Evolutionary conservation across 225 moss, liverwort and hornwort species (phyloP).

Genomic region (Physcomitrium patens): DNA sequence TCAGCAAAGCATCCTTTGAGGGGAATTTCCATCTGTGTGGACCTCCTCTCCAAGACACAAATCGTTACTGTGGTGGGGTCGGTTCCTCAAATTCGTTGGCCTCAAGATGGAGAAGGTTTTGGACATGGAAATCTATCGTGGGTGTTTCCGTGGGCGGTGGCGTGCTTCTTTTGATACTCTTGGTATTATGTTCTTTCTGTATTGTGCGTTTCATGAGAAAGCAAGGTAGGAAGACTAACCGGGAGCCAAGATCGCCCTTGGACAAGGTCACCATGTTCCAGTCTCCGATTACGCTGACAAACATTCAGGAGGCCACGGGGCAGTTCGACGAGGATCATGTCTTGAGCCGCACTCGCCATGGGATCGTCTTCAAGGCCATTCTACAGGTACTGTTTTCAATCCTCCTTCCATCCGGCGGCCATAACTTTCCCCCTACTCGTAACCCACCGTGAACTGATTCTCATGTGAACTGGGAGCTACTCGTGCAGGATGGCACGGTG

Average conservation of each 20-base stretch:
- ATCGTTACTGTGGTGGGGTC: slow-evolving; percentile 28
- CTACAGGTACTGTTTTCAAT: slow-evolving; percentile 51
- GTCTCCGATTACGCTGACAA: slow-evolving; percentile 66
- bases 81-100: neutral
- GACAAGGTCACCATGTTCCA: slow-evolving; percentile 88
- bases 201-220: slow-evolving; percentile 25
- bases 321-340: slow-evolving; percentile 97
- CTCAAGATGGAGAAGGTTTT: slow-evolving; percentile 37
- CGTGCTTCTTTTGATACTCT: slow-evolving; percentile 41
- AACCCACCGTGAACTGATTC: neutral
- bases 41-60: slow-evolving; percentile 42
- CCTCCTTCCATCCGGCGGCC: neutral
- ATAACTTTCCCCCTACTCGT: neutral
- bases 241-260: slow-evolving; percentile 43
- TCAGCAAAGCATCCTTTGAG: slow-evolving; percentile 59
- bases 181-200: slow-evolving; percentile 52
- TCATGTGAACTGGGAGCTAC: neutral
- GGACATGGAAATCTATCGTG: slow-evolving; percentile 56
- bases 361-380: slow-evolving; percentile 96
- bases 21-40: slow-evolving; percentile 73
- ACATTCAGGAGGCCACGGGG: slow-evolving; percentile 86
- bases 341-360: slow-evolving; percentile 80
- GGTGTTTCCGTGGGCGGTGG: slow-evolving; percentile 72
- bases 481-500: slow-evolving; percentile 68
- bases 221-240: slow-evolving; percentile 15